phyloP scores from a whole-genome alignment of 805 yeast species.

The Yamadazyma kitorensis region DNA sequence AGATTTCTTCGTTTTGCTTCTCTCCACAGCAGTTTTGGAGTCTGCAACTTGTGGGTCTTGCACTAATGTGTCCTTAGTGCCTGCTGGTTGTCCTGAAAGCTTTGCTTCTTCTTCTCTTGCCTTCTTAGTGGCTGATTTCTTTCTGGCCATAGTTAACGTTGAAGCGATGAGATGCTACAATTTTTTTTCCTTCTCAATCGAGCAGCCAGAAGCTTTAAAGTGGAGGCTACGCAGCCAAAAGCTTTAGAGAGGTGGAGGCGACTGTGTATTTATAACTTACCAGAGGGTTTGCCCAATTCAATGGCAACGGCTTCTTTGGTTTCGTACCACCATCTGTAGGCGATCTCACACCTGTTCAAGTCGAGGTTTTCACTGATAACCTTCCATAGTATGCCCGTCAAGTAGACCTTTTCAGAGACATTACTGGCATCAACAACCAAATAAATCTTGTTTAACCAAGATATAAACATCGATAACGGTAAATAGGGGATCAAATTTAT shows the following conservation, averaged over 20 bases:
- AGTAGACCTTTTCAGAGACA: slow-evolving; percentile 18
- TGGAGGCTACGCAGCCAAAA: too few species aligned
- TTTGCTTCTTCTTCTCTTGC: slow-evolving; percentile 47
- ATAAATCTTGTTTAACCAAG: slow-evolving; percentile 50
- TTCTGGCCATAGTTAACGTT: slow-evolving; percentile 62
- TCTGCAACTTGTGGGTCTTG: not conserved
- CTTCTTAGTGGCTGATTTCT: slow-evolving; percentile 78
- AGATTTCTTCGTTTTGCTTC: slow-evolving; percentile 8
- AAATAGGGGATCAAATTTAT: slow-evolving; percentile 54
- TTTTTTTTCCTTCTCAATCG: too few species aligned
- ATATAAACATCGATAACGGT: slow-evolving; percentile 37
- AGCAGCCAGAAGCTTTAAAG: too few species aligned
- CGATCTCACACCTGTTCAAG: slow-evolving; percentile 53
- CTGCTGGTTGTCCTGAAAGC: not conserved
- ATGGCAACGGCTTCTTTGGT: slow-evolving; percentile 15
- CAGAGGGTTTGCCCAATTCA: too few species aligned
- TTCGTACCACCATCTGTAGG: slow-evolving; percentile 64
- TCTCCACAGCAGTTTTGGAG: slow-evolving; percentile 20
- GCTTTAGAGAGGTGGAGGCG: too few species aligned
- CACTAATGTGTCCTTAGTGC: not conserved
- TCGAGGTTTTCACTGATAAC: slow-evolving; percentile 56
- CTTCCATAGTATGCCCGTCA: slow-evolving; percentile 49
- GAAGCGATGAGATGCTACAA: slow-evolving; percentile 20
- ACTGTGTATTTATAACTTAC: too few species aligned
- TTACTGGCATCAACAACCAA: slow-evolving; percentile 30